Conservation (phyloP, 2,329 filamentous ascomycete species). For the Myriangium duriaei region DNA sequence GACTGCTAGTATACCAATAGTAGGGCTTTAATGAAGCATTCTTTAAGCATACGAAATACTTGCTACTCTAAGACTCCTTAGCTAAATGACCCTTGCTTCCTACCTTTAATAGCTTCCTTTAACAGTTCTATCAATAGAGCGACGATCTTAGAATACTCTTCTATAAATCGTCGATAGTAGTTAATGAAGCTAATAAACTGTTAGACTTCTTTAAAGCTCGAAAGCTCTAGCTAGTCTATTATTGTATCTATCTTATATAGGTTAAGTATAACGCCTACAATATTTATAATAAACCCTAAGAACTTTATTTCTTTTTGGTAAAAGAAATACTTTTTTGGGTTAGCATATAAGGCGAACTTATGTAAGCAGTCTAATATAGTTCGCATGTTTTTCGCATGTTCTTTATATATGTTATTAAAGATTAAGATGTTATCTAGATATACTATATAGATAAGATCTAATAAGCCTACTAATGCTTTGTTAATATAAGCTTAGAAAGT, state of each 20-base stretch:
- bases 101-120: too few relatives aligned
- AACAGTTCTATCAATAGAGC: conserved; percentile 1
- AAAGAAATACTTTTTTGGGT: conserved; percentile 13
- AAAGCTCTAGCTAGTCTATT: conserved; percentile 4
- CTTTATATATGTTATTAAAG: conserved; percentile 14
- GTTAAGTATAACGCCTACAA: conserved; percentile 5
- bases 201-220: conserved; percentile 4
- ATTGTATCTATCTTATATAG: neutral
- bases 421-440: conserved; percentile 25
- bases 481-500: conserved; percentile 22
- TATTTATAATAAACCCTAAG: conserved; percentile 12
- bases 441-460: conserved; percentile 15
- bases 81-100: too few relatives aligned
- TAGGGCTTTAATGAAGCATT: conserved; percentile 7
- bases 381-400: conserved; percentile 4
- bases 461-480: conserved; percentile 9
- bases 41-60: conserved; percentile 4
- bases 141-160: conserved; percentile 3
- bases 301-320: conserved; percentile 11
- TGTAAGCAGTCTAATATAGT: conserved; percentile 5
- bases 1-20: neutral
- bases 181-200: conserved; percentile 10
- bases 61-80: neutral
- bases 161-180: conserved; percentile 10
- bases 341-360: conserved; percentile 8